Conservation (phyloP, 805 yeast genomes). For the Debaryomyces prosopidis region DNA sequence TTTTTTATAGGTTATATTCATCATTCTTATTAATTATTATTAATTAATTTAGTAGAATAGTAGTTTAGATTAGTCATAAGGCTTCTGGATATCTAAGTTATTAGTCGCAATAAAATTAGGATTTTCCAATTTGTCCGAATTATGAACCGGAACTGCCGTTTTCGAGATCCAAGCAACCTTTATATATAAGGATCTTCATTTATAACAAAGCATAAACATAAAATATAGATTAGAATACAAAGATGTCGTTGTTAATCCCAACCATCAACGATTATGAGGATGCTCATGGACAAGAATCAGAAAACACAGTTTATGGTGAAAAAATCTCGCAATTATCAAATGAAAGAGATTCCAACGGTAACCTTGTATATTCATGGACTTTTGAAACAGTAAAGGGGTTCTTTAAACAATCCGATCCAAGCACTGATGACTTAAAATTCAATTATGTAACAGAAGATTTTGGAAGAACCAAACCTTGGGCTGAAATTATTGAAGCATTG, state of each 20-base stretch:
- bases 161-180: no score
- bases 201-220: no score
- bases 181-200: no score
- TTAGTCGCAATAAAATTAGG: no score
- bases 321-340: slow-evolving; percentile 8
- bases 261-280: slow-evolving; percentile 29
- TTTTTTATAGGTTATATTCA: neutral
- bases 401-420: slow-evolving; percentile 47
- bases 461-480: slow-evolving; percentile 48
- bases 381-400: slow-evolving; percentile 52
- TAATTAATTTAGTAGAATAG: neutral
- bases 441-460: slow-evolving; percentile 43
- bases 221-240: neutral
- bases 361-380: slow-evolving; percentile 39
- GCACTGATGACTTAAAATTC: slow-evolving; percentile 49
- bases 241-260: slow-evolving; percentile 31
- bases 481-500: slow-evolving; percentile 29
- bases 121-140: no score
- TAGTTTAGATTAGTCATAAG: no score
- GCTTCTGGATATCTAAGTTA: no score
- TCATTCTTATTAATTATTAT: neutral
- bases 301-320: slow-evolving; percentile 14
- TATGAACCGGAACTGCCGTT: no score
- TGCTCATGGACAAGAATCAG: slow-evolving; percentile 28
- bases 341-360: slow-evolving; percentile 19